A percentile compares a stretch with the other conserved stretches of the same genome.
Conservation (phyloP, 768 basidiomycete species). For the Lyophyllum shimeji region DNA sequence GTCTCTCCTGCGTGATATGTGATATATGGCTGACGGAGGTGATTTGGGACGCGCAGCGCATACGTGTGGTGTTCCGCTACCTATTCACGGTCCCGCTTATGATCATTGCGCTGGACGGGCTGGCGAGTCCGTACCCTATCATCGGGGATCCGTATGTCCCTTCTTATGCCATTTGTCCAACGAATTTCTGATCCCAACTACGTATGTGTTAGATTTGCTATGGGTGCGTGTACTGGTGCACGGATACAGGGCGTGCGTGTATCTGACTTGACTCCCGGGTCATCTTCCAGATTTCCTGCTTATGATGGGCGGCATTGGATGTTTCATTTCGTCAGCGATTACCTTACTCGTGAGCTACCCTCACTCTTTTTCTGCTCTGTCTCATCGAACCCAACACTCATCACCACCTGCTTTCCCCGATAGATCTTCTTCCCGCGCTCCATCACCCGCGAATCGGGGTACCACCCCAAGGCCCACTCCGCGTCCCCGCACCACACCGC, state of each 20-base stretch:
- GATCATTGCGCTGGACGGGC: conserved; percentile 63
- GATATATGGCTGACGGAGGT: no score
- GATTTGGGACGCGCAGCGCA: no score
- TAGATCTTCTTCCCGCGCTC: conserved; percentile 83
- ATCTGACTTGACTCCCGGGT: not conserved
- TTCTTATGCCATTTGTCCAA: not conserved
- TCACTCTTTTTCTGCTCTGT: no score
- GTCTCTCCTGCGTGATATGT: no score
- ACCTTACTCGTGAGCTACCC: conserved; percentile 68
- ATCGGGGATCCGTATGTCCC: conserved; percentile 52
- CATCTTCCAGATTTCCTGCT: conserved; percentile 56
- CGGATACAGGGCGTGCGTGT: not conserved
- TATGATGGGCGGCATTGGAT: conserved; percentile 72
- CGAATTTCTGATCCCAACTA: conserved; percentile 16
- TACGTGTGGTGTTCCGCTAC: conserved; percentile 76
- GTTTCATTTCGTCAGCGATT: conserved; percentile 77
- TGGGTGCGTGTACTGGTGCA: conserved; percentile 39
- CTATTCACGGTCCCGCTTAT: conserved; percentile 70
- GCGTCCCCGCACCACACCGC: conserved; percentile 26
- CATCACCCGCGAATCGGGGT: conserved; percentile 61
- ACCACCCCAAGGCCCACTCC: conserved; percentile 42
- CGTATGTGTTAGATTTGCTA: conserved; percentile 47
- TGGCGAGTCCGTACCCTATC: conserved; percentile 49
- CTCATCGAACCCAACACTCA: no score
- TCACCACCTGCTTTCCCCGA: not conserved